Evolutionary conservation across 495 filamentous ascomycete species (phyloP), one percentile per base, ranked within the genome.

Genomic region (Evernia prunastri): DNA sequence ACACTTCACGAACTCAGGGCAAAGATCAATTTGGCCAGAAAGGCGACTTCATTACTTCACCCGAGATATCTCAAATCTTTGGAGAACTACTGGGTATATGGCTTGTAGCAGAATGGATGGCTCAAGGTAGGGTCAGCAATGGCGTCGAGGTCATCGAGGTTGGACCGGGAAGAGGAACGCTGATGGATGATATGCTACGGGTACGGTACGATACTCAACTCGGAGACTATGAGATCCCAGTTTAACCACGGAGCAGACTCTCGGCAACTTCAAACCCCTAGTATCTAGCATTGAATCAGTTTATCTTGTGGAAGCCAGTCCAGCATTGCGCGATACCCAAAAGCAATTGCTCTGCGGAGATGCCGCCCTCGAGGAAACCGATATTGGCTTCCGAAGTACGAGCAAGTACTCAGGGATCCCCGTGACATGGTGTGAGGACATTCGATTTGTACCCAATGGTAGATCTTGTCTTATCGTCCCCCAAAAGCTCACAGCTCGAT

Each of bases 41-140:
- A 70, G 94, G 94, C 33, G 94, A 98, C 73, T 98, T 98, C 64
- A 89, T 97, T 53, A 98, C 94, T 0, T 96, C 91, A 9, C 94
- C 94, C 1, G 94, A 98, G 75, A 97, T 98, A 69, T 96, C 91
- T 4, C 94, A 98, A 72, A 83, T 97, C 20, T 97, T 97, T 77
- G 94, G 94, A 29, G 94, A 98, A 74, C 81, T 98, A 23, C 77
- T 96, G 56, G 94, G 91, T 1, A 83, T 98, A 69, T 98, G 94
- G 94, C 85, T 95, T 54, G 85, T 97, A 35, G 82, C 95, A 37
- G 94, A 98, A 79, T 97, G 94, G 93, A 88, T 97, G 76, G 84
- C 88, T 33, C 94, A 97, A 72, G 92, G 91, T 11, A 79, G 81
- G 59, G 84, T 77, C 57, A 84, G 73, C 60, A 80, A 80, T 40